Evolutionary conservation across 2,329 filamentous ascomycete species (phyloP), one percentile per base, ranked within the genome.

Genomic region (Endothia cerciana): DNA sequence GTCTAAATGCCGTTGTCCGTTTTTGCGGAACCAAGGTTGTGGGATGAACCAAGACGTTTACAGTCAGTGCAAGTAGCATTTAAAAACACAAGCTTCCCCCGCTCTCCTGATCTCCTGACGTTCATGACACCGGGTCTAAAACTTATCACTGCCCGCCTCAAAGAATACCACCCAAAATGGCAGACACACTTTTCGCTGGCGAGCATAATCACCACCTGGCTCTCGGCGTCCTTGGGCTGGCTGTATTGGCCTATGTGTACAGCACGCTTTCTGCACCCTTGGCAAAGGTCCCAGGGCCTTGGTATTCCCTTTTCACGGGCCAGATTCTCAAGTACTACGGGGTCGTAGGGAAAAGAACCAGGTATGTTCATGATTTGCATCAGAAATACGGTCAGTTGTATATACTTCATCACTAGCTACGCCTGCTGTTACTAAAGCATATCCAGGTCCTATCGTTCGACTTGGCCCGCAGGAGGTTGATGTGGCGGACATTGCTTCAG

Each of bases 231-330:
- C 17, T 62, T 45, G 53, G 51, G 17, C 28, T 65, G 36, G 62
- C 62, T 4, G 45, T 36, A 13, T 3, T 65, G 15, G 51, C 57
- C 4, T 60, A 59, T 22, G 51, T 59, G 36, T 65, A 62, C 30
- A 59, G n/a, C 17, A 36, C 28, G n/a, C n/a, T 67, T 28, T 51
- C 51, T 15, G 60, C 43, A 22, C 62, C 65, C 33, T 49, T 65
- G 22, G 38, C 62, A 3, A 65, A 66, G 13, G 2, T 73, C 1
- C 72, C 71, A 3, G 72, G 72, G 6, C 71, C 71, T 17, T 74
- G 72, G 73, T 72, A 74, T 63, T 71, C 70, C 1, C 69, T 68
- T 43, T 73, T 70, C 69, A 74, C 70, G 7, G 51, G 64, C 10
- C 2, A 55, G 22, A 64, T 70, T 13, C n/a, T 69, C 1, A 71